Evolutionary conservation across 2,329 filamentous ascomycete species (phyloP).

Genomic region (Aspergillus quadricinctus): DNA sequence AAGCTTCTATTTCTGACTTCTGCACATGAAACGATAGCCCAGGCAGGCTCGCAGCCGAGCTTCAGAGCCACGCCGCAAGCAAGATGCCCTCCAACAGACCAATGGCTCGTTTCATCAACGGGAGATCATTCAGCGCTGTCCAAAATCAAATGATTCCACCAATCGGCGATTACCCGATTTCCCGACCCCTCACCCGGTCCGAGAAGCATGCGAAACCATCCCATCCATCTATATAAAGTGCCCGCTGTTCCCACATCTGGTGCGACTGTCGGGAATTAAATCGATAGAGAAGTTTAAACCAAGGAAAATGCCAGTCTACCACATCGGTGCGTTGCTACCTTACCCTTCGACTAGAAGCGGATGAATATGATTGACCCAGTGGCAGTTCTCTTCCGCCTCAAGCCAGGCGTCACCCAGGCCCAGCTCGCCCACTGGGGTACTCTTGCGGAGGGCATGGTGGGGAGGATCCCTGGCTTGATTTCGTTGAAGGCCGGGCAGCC

Average conservation of each 20-base stretch:
- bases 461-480: constrained; percentile 39
- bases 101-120: background rate
- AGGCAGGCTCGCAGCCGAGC: background rate
- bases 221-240: background rate
- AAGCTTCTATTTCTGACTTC: too few species aligned
- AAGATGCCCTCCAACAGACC: background rate
- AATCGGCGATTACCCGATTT: background rate
- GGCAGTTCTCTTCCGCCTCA: constrained; percentile 42
- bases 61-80: background rate
- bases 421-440: constrained; percentile 31
- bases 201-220: background rate
- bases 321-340: constrained; percentile 30
- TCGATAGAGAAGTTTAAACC: background rate
- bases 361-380: constrained; percentile 4
- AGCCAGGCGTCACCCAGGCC: constrained; percentile 31
- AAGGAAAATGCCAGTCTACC: constrained; percentile 38
- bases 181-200: background rate
- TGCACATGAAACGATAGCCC: too few species aligned
- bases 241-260: background rate
- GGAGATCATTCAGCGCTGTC: background rate
- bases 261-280: background rate
- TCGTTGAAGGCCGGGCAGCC: constrained; percentile 36
- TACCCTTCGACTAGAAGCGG: background rate
- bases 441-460: constrained; percentile 35
- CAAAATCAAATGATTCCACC: background rate